phyloP scores from a whole-genome alignment of 1,284 basidiomycete genomes.

The Cryptococcus sp. region DNA sequence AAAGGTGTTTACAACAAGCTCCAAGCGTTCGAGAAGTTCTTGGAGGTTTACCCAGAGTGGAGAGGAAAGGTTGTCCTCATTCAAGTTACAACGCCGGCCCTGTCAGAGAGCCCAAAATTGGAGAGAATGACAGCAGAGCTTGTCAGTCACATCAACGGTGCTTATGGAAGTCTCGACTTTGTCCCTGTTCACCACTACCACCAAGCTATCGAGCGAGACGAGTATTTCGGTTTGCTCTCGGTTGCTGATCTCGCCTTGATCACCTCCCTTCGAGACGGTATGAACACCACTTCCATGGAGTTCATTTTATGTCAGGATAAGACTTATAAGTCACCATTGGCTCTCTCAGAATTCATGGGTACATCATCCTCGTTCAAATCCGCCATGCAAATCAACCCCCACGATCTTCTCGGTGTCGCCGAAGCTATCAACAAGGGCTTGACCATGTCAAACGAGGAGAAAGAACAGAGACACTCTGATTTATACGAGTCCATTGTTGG shows the following conservation, averaged over 20 bases:
- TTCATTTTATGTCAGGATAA: constrained; percentile 89
- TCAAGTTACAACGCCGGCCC: constrained; percentile 87
- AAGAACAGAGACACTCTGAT: constrained; percentile 66
- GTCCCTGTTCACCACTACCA: constrained; percentile 99
- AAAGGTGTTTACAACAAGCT: constrained; percentile 98
- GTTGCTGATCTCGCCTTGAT: constrained; percentile 94
- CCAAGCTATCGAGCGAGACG: constrained; percentile 94
- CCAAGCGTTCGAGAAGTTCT: constrained; percentile 90
- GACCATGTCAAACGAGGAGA: constrained; percentile 73
- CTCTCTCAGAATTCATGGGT: constrained; percentile 96
- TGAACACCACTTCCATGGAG: constrained; percentile 99
- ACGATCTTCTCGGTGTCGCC: constrained; percentile 69
- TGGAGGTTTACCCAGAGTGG: constrained; percentile 94
- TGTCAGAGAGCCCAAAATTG: constrained; percentile 88
- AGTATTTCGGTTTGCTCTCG: constrained; percentile 94
- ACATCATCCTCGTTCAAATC: constrained; percentile 54
- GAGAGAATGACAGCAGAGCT: constrained; percentile 91
- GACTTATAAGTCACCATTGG: constrained; percentile 70
- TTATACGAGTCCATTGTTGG: constrained; percentile 84
- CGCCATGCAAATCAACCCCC: constrained; percentile 49
- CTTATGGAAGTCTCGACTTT: constrained; percentile 91
- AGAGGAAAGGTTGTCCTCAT: constrained; percentile 71
- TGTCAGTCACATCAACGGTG: constrained; percentile 94
- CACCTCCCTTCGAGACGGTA: constrained; percentile 92
- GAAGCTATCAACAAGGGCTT: constrained; percentile 90